phyloP scores from a whole-genome alignment of 202 grass and related monocot genomes.

The Digitaria exilis region DNA sequence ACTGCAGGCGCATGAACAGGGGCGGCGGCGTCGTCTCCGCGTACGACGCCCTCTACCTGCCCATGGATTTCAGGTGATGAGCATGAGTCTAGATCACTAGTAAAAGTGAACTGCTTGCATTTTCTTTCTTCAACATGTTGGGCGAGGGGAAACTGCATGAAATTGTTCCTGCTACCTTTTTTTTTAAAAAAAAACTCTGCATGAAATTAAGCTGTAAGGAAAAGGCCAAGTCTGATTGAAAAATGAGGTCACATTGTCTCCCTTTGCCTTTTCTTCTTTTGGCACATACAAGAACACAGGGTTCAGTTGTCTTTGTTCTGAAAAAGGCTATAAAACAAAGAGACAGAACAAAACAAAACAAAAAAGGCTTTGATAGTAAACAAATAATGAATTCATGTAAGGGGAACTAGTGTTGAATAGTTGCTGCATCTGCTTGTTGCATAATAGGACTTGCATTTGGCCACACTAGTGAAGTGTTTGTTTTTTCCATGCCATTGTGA shows the following conservation, averaged over 20 bases:
- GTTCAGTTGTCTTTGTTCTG: not conserved
- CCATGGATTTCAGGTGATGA: conserved; percentile 77
- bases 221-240: not conserved
- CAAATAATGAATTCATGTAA: not conserved
- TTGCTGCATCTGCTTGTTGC: not conserved
- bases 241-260: not conserved
- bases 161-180: no score
- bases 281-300: not conserved
- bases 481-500: not conserved
- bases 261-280: conserved; percentile 11
- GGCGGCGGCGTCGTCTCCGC: conserved; percentile 19
- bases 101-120: not conserved
- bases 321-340: not conserved
- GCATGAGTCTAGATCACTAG: not conserved
- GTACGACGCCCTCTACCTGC: conserved; percentile 83
- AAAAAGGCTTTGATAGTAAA: not conserved
- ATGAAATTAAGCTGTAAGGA: not conserved
- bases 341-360: not conserved
- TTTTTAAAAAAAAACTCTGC: not conserved
- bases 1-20: conserved; percentile 46
- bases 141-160: no score
- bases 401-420: not conserved
- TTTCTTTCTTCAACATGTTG: not conserved
- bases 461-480: not conserved
- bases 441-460: not conserved